Evolutionary conservation across 306 rosid genomes (phyloP).

Genomic region (Pyrus communis): DNA sequence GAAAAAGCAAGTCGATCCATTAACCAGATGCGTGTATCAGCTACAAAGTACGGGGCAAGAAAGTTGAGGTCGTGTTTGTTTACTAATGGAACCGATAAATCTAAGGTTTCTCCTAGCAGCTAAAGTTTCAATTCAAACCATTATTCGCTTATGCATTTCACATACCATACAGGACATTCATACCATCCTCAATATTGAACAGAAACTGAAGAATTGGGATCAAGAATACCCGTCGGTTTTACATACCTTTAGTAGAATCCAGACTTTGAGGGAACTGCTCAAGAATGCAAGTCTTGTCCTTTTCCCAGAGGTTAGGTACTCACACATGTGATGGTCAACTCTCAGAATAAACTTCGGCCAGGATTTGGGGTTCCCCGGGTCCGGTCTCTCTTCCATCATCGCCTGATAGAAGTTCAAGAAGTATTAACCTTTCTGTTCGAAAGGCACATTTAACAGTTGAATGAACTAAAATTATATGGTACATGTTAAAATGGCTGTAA

Average conservation of each 20-base stretch:
- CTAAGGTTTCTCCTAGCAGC: neutral
- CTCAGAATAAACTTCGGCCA: slow-evolving; percentile 87
- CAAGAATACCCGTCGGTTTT: neutral
- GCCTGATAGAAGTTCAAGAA: slow-evolving; percentile 42
- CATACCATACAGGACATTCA: neutral
- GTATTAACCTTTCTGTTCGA: neutral
- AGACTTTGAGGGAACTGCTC: slow-evolving; percentile 92
- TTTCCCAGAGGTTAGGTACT: slow-evolving; percentile 72
- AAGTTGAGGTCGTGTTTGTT: neutral
- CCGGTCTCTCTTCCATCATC: slow-evolving; percentile 50
- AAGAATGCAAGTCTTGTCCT: slow-evolving; percentile 78
- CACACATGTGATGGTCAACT: slow-evolving; percentile 82
- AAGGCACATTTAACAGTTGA: neutral
- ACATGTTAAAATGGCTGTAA: neutral
- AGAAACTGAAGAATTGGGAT: neutral
- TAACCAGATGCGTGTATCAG: neutral
- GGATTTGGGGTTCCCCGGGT: slow-evolving; percentile 65
- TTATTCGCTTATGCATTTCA: neutral
- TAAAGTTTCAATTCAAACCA: neutral
- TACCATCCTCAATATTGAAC: neutral
- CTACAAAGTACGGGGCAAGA: neutral
- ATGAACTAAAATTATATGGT: neutral
- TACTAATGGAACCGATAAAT: slow-evolving; percentile 3
- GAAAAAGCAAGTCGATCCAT: neutral
- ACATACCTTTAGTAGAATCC: slow-evolving; percentile 84